Evolutionary conservation across 2,329 filamentous ascomycete species (phyloP), one percentile per base, ranked within the genome.

Genomic region (Cladosporium sp.): DNA sequence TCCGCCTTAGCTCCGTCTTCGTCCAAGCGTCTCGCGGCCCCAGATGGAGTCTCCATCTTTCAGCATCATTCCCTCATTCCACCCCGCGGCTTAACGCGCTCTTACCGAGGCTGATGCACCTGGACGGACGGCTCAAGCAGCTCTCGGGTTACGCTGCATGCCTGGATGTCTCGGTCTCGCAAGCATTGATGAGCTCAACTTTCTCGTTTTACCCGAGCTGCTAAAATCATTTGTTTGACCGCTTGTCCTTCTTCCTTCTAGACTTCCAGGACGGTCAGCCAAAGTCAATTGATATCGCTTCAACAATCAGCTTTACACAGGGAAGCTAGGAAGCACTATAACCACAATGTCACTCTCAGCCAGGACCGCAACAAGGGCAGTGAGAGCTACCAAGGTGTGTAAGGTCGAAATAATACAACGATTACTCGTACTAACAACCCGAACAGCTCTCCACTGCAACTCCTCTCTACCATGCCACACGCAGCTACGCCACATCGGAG

Each of bases 401-500:
- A 13, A 13, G 7, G 23, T 51, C 21, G 23, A 51, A n/a, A 21
- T 5, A 48, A 57, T n/a, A 7, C 3, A 18, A 32, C 1, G 74
- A 62, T 36, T 11, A 3, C 14, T 2, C 4, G 0, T n/a, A 51
- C 56, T 65, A 23, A 65, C 57, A 51, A 28, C 4, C 5, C 13
- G 18, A 34, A 30, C 57, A 76, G 74, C 71, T 75, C 67, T 68
- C 67, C 14, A 70, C 67, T 49, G 65, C 66, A 49, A 67, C 69
- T 8, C 69, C 70, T 25, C 32, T 69, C 63, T 67, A 48, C 64
- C 66, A 72, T 64, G 69, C 67, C 64, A 67, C 69, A 25, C 84
- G 90, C 74, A 82, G 78, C 77, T 93, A 93, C 81, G 88, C 90
- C 69, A 85, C 88, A 59, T 85, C 91, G 66, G 94, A 98, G 79